Conservation (phyloP, 2,329 filamentous ascomycete genomes). For the Cytospora chrysosperma region DNA sequence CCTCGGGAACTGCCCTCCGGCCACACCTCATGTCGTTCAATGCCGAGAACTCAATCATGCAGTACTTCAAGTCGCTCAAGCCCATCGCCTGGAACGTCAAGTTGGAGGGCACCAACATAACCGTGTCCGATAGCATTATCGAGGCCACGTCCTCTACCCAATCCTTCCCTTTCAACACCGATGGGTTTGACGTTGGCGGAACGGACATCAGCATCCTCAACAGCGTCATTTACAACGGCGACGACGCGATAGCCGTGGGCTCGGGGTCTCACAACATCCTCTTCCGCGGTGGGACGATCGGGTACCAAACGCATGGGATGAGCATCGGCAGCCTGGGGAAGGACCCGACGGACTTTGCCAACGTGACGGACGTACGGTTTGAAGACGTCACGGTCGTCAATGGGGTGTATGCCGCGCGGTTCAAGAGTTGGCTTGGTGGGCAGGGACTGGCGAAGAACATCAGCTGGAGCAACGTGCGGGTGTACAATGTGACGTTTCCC, state of each 20-base stretch:
- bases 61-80: constrained; percentile 42
- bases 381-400: constrained; percentile 42
- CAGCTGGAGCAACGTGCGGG: constrained; percentile 43
- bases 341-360: constrained; percentile 36
- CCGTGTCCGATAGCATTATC: constrained; percentile 40
- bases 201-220: constrained; percentile 33
- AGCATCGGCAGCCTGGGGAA: constrained; percentile 44
- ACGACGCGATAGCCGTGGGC: constrained; percentile 43
- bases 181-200: constrained; percentile 34
- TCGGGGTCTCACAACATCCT: constrained; percentile 38
- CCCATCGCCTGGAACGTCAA: constrained; percentile 44
- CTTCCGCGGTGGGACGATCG: constrained; percentile 41
- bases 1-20: constrained; percentile 38
- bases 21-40: constrained; percentile 42
- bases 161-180: constrained; percentile 43
- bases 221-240: constrained; percentile 39
- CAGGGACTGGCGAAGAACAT: constrained; percentile 32
- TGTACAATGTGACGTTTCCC: constrained; percentile 45
- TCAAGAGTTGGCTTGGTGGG: constrained; percentile 30
- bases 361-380: constrained; percentile 42
- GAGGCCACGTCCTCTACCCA: constrained; percentile 37
- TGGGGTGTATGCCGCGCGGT: constrained; percentile 42
- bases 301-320: constrained; percentile 44
- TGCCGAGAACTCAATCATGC: constrained; percentile 36
- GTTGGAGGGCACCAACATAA: constrained; percentile 40